Evolutionary conservation across 768 basidiomycete genomes (phyloP), one percentile per base, ranked within the genome.

Genomic region (Suillus ampliporus): DNA sequence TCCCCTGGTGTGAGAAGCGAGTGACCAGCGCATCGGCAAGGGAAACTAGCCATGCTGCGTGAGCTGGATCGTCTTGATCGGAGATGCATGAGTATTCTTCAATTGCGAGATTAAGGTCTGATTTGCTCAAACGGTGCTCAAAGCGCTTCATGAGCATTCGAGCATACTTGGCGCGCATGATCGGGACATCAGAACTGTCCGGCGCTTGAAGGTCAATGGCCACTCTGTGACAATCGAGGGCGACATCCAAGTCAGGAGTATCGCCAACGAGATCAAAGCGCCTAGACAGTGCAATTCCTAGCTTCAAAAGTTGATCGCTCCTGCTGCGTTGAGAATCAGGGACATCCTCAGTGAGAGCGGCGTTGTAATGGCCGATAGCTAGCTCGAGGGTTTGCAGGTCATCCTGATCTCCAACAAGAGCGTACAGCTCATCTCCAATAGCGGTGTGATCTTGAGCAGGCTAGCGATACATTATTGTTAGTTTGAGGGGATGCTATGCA

Each of bases 241-340:
- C 74, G 17, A 43, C 60, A n/a, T 76, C 62, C 14, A 79, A 58
- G 50, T 78, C 76, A 11, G 61, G 51, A 3, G 31, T 11, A 31
- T 67, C 38, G n/a, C 68, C 66, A 5, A 28, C 21, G 23, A 26
- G 43, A 37, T 70, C 68, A 37, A 70, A 74, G 8, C 72, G 68
- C 57, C 47, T 65, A 51, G 73, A 38, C 34, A 73, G 67, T 3
- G 67, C 72, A 2, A 64, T 64, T 2, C 72, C 64, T 41, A 75
- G 53, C 8, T 44, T 57, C 59, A 74, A 63, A 4, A 38, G 60
- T 13, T 64, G 61, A 44, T 75, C 68, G 59, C 37, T 62, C 35
- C 71, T 75, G 3, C 70, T 70, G 15, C 64, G 44, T 10, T 62
- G 48, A 44, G 75, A 72, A 58, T 74, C 74, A 1, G 64, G 65